Percentiles rank a stretch among this genome's conserved stretches.
Evolutionary conservation across 73 alveolate genomes (phyloP).

Genomic region (Paramecium pentaurelia): DNA sequence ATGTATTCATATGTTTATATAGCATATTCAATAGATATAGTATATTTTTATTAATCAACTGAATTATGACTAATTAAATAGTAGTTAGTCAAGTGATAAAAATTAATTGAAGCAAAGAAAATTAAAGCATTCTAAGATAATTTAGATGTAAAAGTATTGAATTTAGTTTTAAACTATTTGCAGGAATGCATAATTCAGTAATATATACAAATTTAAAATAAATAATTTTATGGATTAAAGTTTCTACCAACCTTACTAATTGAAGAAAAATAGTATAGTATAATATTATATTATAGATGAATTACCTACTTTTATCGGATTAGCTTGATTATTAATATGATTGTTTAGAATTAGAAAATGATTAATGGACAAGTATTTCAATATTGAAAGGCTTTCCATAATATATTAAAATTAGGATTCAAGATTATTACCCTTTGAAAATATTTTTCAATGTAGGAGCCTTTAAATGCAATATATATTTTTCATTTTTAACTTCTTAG

Average conservation of each 20-base stretch:
- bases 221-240: not conserved
- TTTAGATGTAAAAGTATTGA: not conserved
- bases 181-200: not conserved
- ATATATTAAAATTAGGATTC: not conserved
- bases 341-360: not conserved
- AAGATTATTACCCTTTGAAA: not conserved
- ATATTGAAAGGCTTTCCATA: not conserved
- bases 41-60: slow-evolving; percentile 16
- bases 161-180: not conserved
- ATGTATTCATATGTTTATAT: not conserved
- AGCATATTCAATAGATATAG: not conserved
- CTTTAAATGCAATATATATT: not conserved
- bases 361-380: not conserved
- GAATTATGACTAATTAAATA: not conserved
- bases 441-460: not conserved
- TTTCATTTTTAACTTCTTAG: not conserved
- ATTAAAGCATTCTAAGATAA: not conserved
- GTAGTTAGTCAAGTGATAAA: slow-evolving; percentile 21
- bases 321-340: not conserved
- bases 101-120: not conserved
- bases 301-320: not conserved
- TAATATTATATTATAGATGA: not conserved
- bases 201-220: not conserved
- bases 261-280: not conserved
- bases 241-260: not conserved